Conservation (phyloP, 495 filamentous ascomycete genomes). For the Neurospora africana region DNA sequence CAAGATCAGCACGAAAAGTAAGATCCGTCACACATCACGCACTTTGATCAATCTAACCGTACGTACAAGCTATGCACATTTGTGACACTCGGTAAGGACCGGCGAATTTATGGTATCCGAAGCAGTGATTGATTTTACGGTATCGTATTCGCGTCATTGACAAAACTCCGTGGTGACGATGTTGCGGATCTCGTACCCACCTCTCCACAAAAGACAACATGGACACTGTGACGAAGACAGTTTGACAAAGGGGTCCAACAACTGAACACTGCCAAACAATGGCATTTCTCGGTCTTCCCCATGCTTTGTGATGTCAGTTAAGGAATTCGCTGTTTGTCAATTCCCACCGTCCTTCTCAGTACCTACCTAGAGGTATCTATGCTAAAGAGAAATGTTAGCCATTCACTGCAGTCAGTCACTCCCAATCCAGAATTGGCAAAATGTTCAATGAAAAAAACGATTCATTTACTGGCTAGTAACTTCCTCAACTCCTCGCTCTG, state of each 20-base stretch:
- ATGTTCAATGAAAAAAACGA: not conserved
- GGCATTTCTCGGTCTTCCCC: not conserved
- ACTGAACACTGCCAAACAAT: not conserved
- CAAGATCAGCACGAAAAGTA: not conserved
- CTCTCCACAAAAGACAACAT: not conserved
- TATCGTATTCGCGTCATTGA: not conserved
- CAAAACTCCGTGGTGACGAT: not conserved
- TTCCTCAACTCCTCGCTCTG: not conserved
- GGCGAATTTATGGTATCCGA: not conserved
- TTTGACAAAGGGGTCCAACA: not conserved
- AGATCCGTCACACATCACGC: not conserved
- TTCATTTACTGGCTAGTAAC: not conserved
- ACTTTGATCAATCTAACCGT: not conserved
- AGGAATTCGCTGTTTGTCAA: not conserved
- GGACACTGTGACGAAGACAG: not conserved
- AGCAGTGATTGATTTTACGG: not conserved
- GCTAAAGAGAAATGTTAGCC: not conserved
- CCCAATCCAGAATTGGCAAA: not conserved
- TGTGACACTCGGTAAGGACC: not conserved
- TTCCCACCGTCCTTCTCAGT: not conserved
- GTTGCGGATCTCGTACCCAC: not conserved
- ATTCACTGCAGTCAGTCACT: not conserved
- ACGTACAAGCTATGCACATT: not conserved
- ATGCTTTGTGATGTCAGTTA: not conserved
- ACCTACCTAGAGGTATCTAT: not conserved